Evolutionary conservation across 2,329 filamentous ascomycete genomes (phyloP).

Genomic region (Seiridium unicorne): DNA sequence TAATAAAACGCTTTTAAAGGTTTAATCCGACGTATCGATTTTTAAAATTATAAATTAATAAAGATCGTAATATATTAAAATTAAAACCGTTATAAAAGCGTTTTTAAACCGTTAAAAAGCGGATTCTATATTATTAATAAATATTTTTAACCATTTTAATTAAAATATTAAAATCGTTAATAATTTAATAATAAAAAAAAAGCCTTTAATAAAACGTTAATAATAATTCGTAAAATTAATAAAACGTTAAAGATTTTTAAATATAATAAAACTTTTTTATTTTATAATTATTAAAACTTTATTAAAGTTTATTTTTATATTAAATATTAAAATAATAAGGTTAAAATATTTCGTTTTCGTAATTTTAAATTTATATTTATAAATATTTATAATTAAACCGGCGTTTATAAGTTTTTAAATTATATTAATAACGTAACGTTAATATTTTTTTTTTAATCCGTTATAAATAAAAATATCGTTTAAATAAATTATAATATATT

Average conservation of each 20-base stretch:
- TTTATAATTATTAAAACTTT: conserved; percentile 22
- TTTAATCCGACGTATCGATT: conserved; percentile 19
- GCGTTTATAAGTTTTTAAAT: not conserved
- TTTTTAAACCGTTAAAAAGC: conserved; percentile 5
- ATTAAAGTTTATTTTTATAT: conserved; percentile 22
- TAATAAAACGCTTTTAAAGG: conserved; percentile 1
- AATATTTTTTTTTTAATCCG: conserved; percentile 20
- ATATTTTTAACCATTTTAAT: conserved; percentile 4
- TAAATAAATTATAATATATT: conserved; percentile 12
- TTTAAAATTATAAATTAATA: conserved; percentile 17
- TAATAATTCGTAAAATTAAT: conserved; percentile 32
- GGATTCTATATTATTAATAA: not conserved
- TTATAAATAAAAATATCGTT: conserved; percentile 25
- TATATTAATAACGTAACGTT: conserved; percentile 21
- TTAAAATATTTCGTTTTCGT: conserved; percentile 23
- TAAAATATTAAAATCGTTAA: conserved; percentile 16
- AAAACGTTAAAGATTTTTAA: conserved; percentile 22
- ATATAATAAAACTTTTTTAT: conserved; percentile 17
- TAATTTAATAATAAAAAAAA: conserved; percentile 11
- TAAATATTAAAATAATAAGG: conserved; percentile 22
- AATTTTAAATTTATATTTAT: conserved; percentile 27
- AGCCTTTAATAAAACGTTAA: conserved; percentile 24
- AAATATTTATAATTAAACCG: conserved; percentile 12
- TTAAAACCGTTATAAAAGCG: not conserved
- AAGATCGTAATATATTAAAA: not conserved